These are phyloP conservation scores for Raffaelea ambrosiae DNA, from an alignment of 2,329 filamentous ascomycete genomes.

Conservation along the genomic window DNA sequence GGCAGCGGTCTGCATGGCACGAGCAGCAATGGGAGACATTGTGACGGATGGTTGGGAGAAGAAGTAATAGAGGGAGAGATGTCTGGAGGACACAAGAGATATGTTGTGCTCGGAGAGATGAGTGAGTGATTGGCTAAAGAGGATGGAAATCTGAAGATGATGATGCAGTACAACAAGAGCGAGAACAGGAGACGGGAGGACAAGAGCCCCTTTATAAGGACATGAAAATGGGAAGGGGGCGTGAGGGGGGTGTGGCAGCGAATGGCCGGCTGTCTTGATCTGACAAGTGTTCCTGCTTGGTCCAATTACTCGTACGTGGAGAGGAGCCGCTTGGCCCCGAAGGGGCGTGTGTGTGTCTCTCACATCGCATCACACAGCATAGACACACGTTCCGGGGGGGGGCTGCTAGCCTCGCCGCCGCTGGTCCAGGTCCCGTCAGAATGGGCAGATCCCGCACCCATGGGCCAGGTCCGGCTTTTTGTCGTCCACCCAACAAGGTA, in stretches of 20 bases:
- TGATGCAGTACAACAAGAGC: background rate
- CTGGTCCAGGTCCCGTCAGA: no score
- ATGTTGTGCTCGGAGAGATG: background rate
- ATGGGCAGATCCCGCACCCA: background rate
- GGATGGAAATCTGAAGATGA: background rate
- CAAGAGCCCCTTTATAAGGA: constrained; percentile 1
- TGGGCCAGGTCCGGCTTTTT: constrained; percentile 1
- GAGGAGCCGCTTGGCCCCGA: no score
- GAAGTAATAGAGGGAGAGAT: background rate
- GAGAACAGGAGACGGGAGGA: background rate
- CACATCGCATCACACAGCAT: background rate
- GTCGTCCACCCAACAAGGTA: no score
- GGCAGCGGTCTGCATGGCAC: constrained; percentile 21
- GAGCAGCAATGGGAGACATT: constrained; percentile 27
- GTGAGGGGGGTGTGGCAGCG: background rate
- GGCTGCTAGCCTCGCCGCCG: no score
- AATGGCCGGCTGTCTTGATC: no score
- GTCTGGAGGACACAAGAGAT: background rate
- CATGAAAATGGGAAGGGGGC: background rate
- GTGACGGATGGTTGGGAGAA: constrained; percentile 7
- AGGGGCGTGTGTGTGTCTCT: no score
- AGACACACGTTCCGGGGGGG: background rate
- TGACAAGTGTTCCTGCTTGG: background rate
- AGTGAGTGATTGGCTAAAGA: background rate
- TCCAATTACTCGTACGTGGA: no score